phyloP scores from a whole-genome alignment of 345 rosid species.

The Microcos paniculata region DNA sequence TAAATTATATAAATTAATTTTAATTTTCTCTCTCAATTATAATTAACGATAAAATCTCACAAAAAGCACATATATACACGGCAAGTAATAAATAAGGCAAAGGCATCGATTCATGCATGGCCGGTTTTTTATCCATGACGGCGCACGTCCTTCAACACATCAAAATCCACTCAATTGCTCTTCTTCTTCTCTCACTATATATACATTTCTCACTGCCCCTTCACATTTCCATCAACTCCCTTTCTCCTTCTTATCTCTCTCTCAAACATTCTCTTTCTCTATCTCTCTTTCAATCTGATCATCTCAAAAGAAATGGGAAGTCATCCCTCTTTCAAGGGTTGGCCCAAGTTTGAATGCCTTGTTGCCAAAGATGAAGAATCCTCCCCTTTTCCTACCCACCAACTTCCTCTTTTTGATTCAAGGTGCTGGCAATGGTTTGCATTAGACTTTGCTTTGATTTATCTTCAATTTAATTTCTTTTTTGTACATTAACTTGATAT shows the following conservation, averaged over 20 bases:
- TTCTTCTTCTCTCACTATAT: background rate
- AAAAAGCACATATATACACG: background rate
- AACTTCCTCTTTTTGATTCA: background rate
- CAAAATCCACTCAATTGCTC: background rate
- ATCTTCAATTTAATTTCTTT: background rate
- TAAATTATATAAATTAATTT: no score
- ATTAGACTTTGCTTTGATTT: background rate
- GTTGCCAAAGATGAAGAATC: background rate
- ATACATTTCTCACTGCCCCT: background rate
- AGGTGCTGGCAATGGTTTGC: background rate
- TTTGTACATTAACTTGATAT: no score
- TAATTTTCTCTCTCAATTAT: no score
- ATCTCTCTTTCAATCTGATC: background rate
- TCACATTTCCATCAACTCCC: background rate
- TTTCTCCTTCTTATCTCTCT: background rate
- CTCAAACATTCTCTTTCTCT: background rate
- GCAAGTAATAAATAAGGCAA: background rate
- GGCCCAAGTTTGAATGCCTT: background rate
- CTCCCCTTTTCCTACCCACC: background rate
- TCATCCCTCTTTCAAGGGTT: background rate
- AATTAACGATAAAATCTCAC: background rate
- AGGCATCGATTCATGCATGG: constrained; percentile 1
- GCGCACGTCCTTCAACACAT: constrained; percentile 13
- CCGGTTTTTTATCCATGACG: constrained; percentile 11
- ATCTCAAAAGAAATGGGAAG: background rate